Evolutionary conservation across 805 yeast genomes (phyloP).

Genomic region (Vanderwaltozyma polyspora): DNA sequence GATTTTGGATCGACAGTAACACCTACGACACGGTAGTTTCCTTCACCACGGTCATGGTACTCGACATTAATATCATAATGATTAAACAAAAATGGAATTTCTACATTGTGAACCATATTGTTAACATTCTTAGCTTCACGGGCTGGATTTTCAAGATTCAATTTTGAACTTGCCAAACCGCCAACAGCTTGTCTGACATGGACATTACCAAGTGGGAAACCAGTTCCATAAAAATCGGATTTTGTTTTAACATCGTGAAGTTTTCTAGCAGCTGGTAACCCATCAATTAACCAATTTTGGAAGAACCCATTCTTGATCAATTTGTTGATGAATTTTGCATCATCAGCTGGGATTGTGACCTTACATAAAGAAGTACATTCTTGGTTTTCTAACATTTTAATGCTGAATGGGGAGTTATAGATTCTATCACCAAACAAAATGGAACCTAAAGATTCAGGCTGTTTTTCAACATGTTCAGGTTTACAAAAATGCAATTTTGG

Average conservation of each 20-base stretch:
- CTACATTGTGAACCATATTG: constrained; percentile 13
- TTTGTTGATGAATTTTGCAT: constrained; percentile 64
- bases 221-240: constrained; percentile 59
- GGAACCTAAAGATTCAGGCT: constrained; percentile 84
- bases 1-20: constrained; percentile 59
- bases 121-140: constrained; percentile 2
- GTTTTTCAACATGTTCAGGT: constrained; percentile 47
- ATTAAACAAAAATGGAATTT: constrained; percentile 55
- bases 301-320: constrained; percentile 73
- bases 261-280: constrained; percentile 77
- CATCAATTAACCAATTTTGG: constrained; percentile 91
- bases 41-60: constrained; percentile 63
- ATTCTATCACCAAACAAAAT: constrained; percentile 93
- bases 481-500: constrained; percentile 73
- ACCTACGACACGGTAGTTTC: constrained; percentile 81
- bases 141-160: too few species aligned
- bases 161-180: not conserved
- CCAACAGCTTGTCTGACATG: constrained; percentile 32
- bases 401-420: constrained; percentile 78
- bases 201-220: constrained; percentile 67
- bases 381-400: constrained; percentile 65
- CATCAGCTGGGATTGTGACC: constrained; percentile 45
- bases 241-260: constrained; percentile 48
- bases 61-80: constrained; percentile 74
- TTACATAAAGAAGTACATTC: constrained; percentile 61